A percentile compares a stretch with the other conserved stretches of the same genome.
phyloP scores from a whole-genome alignment of 2,329 filamentous ascomycete genomes.

The Nigrograna mackinnonii region DNA sequence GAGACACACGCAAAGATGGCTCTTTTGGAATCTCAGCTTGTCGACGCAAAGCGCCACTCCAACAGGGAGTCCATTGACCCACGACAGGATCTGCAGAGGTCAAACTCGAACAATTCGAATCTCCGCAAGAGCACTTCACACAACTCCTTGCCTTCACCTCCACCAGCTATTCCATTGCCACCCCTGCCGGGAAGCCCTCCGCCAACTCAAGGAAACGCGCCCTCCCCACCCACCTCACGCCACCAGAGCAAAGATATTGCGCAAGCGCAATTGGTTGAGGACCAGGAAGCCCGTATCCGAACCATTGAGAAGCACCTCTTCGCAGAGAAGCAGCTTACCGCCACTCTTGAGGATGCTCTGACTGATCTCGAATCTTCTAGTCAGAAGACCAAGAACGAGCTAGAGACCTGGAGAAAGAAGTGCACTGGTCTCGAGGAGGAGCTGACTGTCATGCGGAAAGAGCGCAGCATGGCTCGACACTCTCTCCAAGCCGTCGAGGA shows the following conservation, averaged over 20 bases:
- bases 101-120: slow-evolving; percentile 66
- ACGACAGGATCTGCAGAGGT: slow-evolving; percentile 55
- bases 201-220: slow-evolving; percentile 53
- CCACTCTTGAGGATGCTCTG: slow-evolving; percentile 92
- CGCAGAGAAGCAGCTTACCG: slow-evolving; percentile 94
- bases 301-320: slow-evolving; percentile 96
- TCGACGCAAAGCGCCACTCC: slow-evolving; percentile 56
- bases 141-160: slow-evolving; percentile 85
- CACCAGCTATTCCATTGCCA: slow-evolving; percentile 92
- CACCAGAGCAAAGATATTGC: slow-evolving; percentile 82
- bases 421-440: slow-evolving; percentile 74
- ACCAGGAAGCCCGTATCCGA: slow-evolving; percentile 91
- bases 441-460: slow-evolving; percentile 65
- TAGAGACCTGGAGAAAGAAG: slow-evolving; percentile 89
- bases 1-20: slow-evolving; percentile 77
- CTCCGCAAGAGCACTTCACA: slow-evolving; percentile 85
- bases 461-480: slow-evolving; percentile 62
- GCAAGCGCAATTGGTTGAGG: slow-evolving; percentile 81
- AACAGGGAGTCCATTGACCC: slow-evolving; percentile 50
- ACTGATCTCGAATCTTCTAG: slow-evolving; percentile 91
- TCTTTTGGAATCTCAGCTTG: slow-evolving; percentile 70
- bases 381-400: slow-evolving; percentile 88
- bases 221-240: slow-evolving; percentile 64
- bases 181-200: slow-evolving; percentile 69
- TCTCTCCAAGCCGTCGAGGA: slow-evolving; percentile 91